A percentile compares a stretch with the other conserved stretches of the same genome.
phyloP scores from a whole-genome alignment of 768 basidiomycete species.

The Russula olivacea region DNA sequence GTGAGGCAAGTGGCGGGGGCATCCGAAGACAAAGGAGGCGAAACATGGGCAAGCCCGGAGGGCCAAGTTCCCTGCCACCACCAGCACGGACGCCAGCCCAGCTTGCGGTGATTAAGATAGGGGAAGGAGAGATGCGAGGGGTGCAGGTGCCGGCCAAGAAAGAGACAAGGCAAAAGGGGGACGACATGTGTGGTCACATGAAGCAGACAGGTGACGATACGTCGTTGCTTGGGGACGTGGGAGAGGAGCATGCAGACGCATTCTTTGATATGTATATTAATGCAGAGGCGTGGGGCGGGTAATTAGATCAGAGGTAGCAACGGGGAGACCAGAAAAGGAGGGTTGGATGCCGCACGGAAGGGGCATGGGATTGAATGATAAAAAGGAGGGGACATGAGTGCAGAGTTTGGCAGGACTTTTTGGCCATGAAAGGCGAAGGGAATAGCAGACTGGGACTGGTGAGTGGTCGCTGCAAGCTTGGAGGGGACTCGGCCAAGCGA shows the following conservation, averaged over 20 bases:
- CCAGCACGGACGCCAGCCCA: conserved; percentile 5
- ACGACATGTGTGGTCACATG: background rate
- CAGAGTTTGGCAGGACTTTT: background rate
- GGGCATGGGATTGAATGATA: conserved; percentile 14
- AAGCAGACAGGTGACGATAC: background rate
- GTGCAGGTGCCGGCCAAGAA: background rate
- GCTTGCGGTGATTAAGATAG: conserved; percentile 9
- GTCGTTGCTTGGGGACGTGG: background rate
- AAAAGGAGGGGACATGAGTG: background rate
- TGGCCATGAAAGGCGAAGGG: background rate
- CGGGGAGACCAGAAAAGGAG: background rate
- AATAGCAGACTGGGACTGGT: conserved; percentile 9
- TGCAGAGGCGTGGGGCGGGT: conserved; percentile 32
- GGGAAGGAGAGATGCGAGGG: background rate
- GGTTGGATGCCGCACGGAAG: conserved; percentile 5
- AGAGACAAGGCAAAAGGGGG: conserved; percentile 2
- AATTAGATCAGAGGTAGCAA: conserved; percentile 12
- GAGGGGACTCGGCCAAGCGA: background rate
- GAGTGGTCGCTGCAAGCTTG: background rate
- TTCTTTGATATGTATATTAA: conserved; percentile 43
- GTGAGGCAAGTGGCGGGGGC: background rate
- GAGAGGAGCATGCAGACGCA: conserved; percentile 27
- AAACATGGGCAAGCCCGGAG: background rate
- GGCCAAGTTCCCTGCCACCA: background rate
- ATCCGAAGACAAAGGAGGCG: conserved; percentile 9